Percentiles rank a stretch among this genome's conserved stretches.
Conservation (phyloP, 495 filamentous ascomycete genomes). For the Aspergillus ellipticus region DNA sequence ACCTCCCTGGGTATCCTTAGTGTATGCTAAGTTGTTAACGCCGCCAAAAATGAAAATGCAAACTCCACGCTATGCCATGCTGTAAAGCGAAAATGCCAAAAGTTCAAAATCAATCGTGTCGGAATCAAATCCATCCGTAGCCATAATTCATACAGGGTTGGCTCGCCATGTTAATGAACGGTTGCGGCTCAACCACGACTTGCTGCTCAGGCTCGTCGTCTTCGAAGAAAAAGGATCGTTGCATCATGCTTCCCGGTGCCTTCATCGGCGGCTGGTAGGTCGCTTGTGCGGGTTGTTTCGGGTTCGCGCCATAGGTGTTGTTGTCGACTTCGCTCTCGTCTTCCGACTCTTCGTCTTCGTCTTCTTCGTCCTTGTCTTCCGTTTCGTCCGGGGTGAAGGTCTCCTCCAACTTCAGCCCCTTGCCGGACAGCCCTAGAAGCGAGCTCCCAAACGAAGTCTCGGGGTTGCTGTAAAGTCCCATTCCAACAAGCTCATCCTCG, state of each 20-base stretch:
- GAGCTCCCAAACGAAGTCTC: constrained; percentile 48
- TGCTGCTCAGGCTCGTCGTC: constrained; percentile 36
- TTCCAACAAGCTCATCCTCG: constrained; percentile 72
- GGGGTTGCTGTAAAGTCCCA: constrained; percentile 77
- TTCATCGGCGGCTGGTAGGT: constrained; percentile 28
- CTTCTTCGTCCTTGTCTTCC: constrained; percentile 45
- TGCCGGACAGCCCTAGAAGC: constrained; percentile 49
- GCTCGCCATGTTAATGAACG: constrained; percentile 24
- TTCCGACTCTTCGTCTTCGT: constrained; percentile 32
- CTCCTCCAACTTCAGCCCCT: constrained; percentile 79
- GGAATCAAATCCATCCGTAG: constrained; percentile 39
- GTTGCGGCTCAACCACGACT: constrained; percentile 23
- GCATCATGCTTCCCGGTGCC: constrained; percentile 33
- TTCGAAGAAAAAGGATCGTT: constrained; percentile 48
- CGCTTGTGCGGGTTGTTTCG: constrained; percentile 11
- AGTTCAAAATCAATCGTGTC: not conserved
- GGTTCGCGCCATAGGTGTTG: not conserved
- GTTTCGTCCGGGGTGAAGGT: constrained; percentile 71
- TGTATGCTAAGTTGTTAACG: constrained; percentile 19
- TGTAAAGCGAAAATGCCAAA: constrained; percentile 10
- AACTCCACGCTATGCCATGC: constrained; percentile 42
- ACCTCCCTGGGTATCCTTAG: constrained; percentile 34
- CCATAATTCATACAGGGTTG: constrained; percentile 41
- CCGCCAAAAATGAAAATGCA: constrained; percentile 15
- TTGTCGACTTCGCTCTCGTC: constrained; percentile 2